Evolutionary conservation across 2,329 filamentous ascomycete genomes (phyloP).

Genomic region (Cladosporium velox): DNA sequence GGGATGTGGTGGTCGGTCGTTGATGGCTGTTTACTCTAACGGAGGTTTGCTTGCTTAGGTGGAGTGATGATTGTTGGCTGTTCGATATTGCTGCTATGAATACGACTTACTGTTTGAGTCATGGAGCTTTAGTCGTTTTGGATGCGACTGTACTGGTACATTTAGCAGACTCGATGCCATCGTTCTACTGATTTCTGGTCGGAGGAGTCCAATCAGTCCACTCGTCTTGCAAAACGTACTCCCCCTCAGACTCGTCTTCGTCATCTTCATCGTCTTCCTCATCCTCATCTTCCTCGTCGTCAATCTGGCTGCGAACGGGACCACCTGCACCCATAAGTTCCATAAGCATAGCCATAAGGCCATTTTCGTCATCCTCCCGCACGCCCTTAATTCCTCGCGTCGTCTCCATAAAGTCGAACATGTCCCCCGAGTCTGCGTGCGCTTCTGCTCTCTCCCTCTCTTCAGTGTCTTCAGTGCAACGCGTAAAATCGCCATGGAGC

Average conservation of each 20-base stretch:
- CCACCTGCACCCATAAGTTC: not conserved
- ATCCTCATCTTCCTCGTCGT: too few relatives aligned
- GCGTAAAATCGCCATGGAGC: not conserved
- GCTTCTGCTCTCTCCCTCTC: too few relatives aligned
- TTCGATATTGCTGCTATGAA: not conserved
- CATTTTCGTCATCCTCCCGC: not conserved
- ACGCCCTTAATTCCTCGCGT: not conserved
- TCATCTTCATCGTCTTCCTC: too few relatives aligned
- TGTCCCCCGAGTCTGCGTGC: too few relatives aligned
- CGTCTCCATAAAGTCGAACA: not conserved
- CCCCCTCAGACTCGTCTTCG: too few relatives aligned
- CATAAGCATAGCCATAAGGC: not conserved
- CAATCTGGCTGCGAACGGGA: too few relatives aligned
- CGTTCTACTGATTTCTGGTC: not conserved
- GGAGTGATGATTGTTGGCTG: not conserved
- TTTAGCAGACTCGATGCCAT: too few relatives aligned
- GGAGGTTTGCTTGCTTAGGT: not conserved
- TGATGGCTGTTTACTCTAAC: not conserved
- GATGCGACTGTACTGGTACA: not conserved
- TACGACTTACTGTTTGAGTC: too few relatives aligned
- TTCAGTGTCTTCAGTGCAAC: not conserved
- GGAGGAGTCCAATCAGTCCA: not conserved
- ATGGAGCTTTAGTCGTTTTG: not conserved
- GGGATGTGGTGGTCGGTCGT: not conserved
- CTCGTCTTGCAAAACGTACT: not conserved